Percentiles rank a stretch among this genome's conserved stretches.
Evolutionary conservation across 345 rosid genomes (phyloP).

Genomic region (Linum usitatissimum): DNA sequence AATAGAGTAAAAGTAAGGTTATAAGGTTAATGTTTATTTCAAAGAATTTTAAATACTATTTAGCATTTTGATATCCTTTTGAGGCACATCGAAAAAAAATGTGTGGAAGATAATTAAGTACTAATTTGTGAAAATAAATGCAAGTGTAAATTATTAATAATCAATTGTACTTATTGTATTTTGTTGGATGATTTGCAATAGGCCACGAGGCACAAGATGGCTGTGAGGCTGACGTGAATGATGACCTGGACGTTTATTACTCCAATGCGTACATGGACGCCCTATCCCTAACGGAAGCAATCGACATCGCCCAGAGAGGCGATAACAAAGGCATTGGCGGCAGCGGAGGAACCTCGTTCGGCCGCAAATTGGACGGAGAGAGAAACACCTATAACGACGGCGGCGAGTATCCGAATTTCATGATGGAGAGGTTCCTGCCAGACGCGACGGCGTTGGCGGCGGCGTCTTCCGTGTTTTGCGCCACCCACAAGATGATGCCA

Average conservation of each 20-base stretch:
- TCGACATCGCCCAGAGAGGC: slow-evolving; percentile 56
- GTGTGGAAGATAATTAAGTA: no score
- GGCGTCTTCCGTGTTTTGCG: slow-evolving; percentile 27
- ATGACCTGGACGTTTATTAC: slow-evolving; percentile 18
- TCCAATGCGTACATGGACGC: slow-evolving; percentile 45
- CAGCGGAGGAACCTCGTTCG: slow-evolving; percentile 23
- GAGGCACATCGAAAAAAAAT: no score
- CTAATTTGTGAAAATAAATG: no score
- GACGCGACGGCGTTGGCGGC: slow-evolving; percentile 70
- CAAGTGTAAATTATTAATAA: no score
- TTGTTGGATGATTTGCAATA: neutral
- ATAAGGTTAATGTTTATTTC: no score
- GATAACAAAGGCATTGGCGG: slow-evolving; percentile 18
- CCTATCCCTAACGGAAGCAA: slow-evolving; percentile 66
- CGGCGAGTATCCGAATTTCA: slow-evolving; percentile 43
- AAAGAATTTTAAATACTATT: no score
- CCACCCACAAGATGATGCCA: slow-evolving; percentile 28
- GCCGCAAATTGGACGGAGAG: slow-evolving; percentile 20
- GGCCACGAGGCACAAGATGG: slow-evolving; percentile 13
- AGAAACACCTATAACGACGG: neutral
- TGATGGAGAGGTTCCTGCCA: slow-evolving; percentile 66
- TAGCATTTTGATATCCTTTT: no score
- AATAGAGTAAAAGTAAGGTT: no score
- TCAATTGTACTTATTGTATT: no score
- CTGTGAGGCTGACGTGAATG: slow-evolving; percentile 31